Percentiles rank a stretch among this genome's conserved stretches.
phyloP scores from a whole-genome alignment of 2,329 filamentous ascomycete genomes.

The Pseudogymnoascus sp. region DNA sequence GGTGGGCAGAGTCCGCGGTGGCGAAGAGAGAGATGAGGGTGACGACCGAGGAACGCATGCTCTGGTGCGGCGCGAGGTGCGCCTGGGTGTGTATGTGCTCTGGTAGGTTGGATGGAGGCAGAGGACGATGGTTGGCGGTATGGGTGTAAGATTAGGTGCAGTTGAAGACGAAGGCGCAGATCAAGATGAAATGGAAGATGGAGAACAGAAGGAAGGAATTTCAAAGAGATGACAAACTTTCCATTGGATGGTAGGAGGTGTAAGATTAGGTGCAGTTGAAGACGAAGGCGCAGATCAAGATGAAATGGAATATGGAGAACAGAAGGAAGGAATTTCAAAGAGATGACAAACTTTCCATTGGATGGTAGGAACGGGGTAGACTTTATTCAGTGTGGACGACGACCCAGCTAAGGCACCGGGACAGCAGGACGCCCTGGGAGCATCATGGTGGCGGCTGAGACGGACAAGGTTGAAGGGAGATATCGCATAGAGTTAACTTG shows the following conservation, averaged over 20 bases:
- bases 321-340: neutral
- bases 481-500: neutral
- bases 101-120: neutral
- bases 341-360: neutral
- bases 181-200: neutral
- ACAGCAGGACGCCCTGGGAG: neutral
- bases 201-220: neutral
- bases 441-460: neutral
- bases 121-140: neutral
- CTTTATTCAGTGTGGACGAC: neutral
- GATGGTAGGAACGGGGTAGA: neutral
- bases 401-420: neutral
- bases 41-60: neutral
- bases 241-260: neutral
- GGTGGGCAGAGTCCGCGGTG: neutral
- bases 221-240: neutral
- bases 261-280: neutral
- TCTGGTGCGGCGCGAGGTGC: neutral
- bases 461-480: neutral
- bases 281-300: neutral
- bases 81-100: neutral
- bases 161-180: neutral
- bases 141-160: neutral
- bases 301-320: neutral
- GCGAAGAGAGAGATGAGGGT: neutral